Percentiles rank a stretch among this genome's conserved stretches.
Evolutionary conservation across 495 filamentous ascomycete genomes (phyloP).

Genomic region (Massariosphaeria phaeospora): DNA sequence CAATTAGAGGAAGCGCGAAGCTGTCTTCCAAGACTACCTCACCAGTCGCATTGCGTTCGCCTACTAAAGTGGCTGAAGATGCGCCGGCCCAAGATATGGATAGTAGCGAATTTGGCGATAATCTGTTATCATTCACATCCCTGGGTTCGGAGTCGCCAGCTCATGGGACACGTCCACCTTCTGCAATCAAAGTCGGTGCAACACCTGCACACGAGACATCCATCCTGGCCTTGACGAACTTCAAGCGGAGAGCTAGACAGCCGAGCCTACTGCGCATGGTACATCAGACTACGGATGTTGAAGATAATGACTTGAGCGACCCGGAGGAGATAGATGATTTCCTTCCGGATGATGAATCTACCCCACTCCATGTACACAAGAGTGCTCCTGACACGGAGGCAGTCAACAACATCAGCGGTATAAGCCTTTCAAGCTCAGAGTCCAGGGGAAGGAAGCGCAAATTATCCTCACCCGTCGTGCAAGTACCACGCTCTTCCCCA

Average conservation of each 20-base stretch:
- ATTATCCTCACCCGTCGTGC: slow-evolving; percentile 29
- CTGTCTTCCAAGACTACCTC: not conserved
- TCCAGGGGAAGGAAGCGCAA: slow-evolving; percentile 34
- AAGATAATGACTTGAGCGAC: slow-evolving; percentile 44
- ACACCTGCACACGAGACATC: slow-evolving; percentile 56
- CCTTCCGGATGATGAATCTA: slow-evolving; percentile 62
- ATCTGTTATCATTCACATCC: slow-evolving; percentile 13
- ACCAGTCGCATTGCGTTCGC: not conserved
- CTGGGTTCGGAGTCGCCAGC: slow-evolving; percentile 21
- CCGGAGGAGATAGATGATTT: slow-evolving; percentile 44
- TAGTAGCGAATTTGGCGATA: not conserved
- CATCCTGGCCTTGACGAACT: slow-evolving; percentile 50
- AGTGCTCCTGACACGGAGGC: slow-evolving; percentile 7
- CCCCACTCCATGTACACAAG: slow-evolving; percentile 51
- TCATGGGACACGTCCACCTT: slow-evolving; percentile 27
- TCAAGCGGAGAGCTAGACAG: slow-evolving; percentile 60
- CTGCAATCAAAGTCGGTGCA: slow-evolving; percentile 33
- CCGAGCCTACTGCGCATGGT: slow-evolving; percentile 64
- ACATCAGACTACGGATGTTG: slow-evolving; percentile 43
- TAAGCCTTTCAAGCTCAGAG: slow-evolving; percentile 3
- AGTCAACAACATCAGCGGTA: not conserved
- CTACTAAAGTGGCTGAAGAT: not conserved
- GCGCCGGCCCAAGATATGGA: not conserved
- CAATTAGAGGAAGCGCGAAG: not conserved
- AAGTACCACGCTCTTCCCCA: slow-evolving; percentile 38